These are phyloP conservation scores for Penicillium lagena DNA, from an alignment of 495 filamentous ascomycete genomes.

Conservation along the genomic window DNA sequence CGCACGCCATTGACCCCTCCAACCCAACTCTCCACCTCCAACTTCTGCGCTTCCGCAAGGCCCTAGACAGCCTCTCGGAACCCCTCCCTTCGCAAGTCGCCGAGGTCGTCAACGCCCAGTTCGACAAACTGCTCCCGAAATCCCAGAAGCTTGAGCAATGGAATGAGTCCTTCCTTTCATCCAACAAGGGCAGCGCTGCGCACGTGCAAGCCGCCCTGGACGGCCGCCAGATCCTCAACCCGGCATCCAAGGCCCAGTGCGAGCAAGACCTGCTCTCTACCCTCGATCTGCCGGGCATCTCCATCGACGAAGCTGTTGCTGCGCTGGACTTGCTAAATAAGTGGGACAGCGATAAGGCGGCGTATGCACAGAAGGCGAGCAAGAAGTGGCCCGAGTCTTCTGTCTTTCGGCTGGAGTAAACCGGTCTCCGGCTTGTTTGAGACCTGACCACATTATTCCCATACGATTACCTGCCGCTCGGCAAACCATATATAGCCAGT, in stretches of 20 bases:
- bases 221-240: conserved; percentile 52
- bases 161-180: conserved; percentile 60
- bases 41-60: conserved; percentile 59
- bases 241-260: conserved; percentile 45
- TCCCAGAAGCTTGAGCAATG: conserved; percentile 51
- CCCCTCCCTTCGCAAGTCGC: conserved; percentile 53
- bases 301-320: conserved; percentile 53
- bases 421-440: too few species aligned
- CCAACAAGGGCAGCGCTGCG: conserved; percentile 54
- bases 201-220: conserved; percentile 60
- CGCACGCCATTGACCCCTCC: conserved; percentile 58
- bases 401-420: conserved; percentile 41
- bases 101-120: conserved; percentile 60
- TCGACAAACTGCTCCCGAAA: conserved; percentile 52
- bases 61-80: conserved; percentile 48
- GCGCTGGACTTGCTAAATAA: conserved; percentile 53
- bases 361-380: conserved; percentile 58
- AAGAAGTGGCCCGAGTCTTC: conserved; percentile 68
- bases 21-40: conserved; percentile 77
- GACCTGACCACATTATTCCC: too few species aligned
- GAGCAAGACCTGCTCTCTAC: conserved; percentile 56
- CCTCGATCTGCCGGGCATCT: conserved; percentile 46
- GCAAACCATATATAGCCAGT: too few species aligned
- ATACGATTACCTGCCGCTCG: too few species aligned
- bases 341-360: conserved; percentile 52